phyloP scores from a whole-genome alignment of 1,284 basidiomycete species.

The Ganoderma lucidum region DNA sequence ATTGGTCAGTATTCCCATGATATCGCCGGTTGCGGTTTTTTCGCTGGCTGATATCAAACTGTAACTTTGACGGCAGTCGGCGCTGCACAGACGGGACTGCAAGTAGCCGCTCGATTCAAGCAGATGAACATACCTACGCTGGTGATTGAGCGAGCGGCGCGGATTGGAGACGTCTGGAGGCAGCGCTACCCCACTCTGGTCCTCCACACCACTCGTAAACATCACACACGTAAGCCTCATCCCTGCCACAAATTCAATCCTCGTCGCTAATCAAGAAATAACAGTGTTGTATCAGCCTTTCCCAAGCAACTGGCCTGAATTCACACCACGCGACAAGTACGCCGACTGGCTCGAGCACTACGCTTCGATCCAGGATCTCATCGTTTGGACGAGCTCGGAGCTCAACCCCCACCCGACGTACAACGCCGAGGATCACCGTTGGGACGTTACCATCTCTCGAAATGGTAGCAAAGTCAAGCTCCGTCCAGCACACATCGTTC shows the following conservation, averaged over 20 bases:
- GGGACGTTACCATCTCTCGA: conserved; percentile 57
- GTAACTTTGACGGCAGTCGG: conserved; percentile 48
- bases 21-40: neutral
- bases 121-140: conserved; percentile 58
- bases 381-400: conserved; percentile 66
- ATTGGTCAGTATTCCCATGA: conserved; percentile 35
- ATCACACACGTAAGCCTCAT: conserved; percentile 44
- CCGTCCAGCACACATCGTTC: conserved; percentile 61
- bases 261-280: neutral
- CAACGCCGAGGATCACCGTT: conserved; percentile 51
- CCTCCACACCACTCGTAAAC: conserved; percentile 50
- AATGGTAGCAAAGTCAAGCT: conserved; percentile 52
- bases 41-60: neutral
- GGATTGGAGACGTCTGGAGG: conserved; percentile 64
- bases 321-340: conserved; percentile 47
- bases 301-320: conserved; percentile 42
- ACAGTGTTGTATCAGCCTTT: conserved; percentile 48
- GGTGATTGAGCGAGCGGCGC: conserved; percentile 53
- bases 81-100: conserved; percentile 61
- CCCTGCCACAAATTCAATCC: neutral
- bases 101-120: conserved; percentile 57
- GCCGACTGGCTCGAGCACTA: conserved; percentile 74
- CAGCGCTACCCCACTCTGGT: conserved; percentile 57
- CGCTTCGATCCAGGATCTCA: conserved; percentile 65
- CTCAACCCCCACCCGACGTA: conserved; percentile 42